A percentile compares a stretch with the other conserved stretches of the same genome.
Conservation (phyloP, 768 basidiomycete species). For the Naematelia encephala region DNA sequence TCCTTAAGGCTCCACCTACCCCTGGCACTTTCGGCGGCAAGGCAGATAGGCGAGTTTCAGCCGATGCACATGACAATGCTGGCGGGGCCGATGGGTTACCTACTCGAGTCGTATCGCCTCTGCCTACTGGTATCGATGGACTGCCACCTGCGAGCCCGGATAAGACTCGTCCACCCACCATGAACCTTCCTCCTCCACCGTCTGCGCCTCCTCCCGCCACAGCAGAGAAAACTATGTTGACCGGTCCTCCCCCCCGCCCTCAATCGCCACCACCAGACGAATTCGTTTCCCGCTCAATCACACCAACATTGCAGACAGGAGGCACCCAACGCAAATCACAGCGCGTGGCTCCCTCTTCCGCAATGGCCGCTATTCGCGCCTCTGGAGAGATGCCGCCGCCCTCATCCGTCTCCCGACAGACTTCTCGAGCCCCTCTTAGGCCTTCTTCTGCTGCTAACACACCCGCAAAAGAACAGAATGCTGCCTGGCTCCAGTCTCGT, state of each 20-base stretch:
- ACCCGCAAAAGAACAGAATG: slow-evolving; percentile 16
- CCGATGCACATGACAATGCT: slow-evolving; percentile 15
- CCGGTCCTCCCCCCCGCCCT: slow-evolving; percentile 75
- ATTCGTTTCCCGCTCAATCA: slow-evolving; percentile 75
- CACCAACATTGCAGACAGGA: slow-evolving; percentile 35
- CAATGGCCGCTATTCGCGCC: slow-evolving; percentile 31
- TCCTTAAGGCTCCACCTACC: slow-evolving; percentile 48
- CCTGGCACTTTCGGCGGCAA: slow-evolving; percentile 16
- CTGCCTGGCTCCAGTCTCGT: slow-evolving; percentile 23
- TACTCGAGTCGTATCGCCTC: background rate
- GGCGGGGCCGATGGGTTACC: slow-evolving; percentile 2
- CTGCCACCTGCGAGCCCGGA: slow-evolving; percentile 30
- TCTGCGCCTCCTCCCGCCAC: slow-evolving; percentile 52
- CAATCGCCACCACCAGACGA: slow-evolving; percentile 90
- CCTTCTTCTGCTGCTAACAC: slow-evolving; percentile 10
- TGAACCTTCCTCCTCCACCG: slow-evolving; percentile 50
- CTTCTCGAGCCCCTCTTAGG: slow-evolving; percentile 25
- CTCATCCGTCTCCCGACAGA: slow-evolving; percentile 24
- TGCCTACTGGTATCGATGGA: slow-evolving; percentile 15
- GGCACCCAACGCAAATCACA: slow-evolving; percentile 15
- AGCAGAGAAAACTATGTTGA: slow-evolving; percentile 77
- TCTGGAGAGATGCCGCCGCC: slow-evolving; percentile 28
- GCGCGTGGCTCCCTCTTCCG: slow-evolving; percentile 28
- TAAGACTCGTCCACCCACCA: slow-evolving; percentile 38
- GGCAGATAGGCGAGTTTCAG: slow-evolving; percentile 15